Evolutionary conservation across 352 stramenopile species (phyloP).

Genomic region (Ophiocytium majus): DNA sequence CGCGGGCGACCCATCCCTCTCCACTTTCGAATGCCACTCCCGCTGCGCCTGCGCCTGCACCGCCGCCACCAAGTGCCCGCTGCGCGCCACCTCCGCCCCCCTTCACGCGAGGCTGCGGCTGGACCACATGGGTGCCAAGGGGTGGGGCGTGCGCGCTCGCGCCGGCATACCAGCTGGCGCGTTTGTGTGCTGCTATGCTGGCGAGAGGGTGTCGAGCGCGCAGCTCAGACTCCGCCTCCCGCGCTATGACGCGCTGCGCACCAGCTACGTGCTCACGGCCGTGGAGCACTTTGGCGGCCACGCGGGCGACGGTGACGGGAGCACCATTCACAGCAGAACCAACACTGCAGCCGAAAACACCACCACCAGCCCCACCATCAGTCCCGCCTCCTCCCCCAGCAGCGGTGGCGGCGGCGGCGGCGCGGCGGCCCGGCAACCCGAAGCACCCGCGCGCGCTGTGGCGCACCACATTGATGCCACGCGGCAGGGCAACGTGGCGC

Average conservation of each 20-base stretch:
- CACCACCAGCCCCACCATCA: too few species aligned
- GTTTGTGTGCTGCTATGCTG: neutral
- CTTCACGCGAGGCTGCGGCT: too few species aligned
- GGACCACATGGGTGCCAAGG: neutral
- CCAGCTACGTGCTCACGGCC: conserved; percentile 18
- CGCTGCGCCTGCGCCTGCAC: neutral
- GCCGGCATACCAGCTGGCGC: neutral
- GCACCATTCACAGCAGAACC: too few species aligned
- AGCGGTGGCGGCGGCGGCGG: too few species aligned
- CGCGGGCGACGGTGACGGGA: too few species aligned
- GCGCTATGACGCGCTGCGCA: neutral
- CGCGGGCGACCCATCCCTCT: neutral
- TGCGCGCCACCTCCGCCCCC: neutral
- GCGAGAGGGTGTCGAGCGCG: neutral
- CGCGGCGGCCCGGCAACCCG: neutral
- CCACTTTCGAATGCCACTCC: conserved; percentile 8
- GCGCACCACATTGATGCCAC: conserved; percentile 57
- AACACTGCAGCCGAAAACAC: too few species aligned
- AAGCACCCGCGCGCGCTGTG: too few species aligned
- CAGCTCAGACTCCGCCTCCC: neutral
- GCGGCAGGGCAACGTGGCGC: conserved; percentile 54
- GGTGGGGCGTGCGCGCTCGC: neutral
- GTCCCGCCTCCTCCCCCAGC: too few species aligned
- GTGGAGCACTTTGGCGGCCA: conserved; percentile 24
- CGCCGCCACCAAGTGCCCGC: neutral